A percentile compares a stretch with the other conserved stretches of the same genome.
These are phyloP conservation scores for Friedmanniomyces endolithicus DNA, from an alignment of 495 filamentous ascomycete genomes.

Conservation along the genomic window DNA sequence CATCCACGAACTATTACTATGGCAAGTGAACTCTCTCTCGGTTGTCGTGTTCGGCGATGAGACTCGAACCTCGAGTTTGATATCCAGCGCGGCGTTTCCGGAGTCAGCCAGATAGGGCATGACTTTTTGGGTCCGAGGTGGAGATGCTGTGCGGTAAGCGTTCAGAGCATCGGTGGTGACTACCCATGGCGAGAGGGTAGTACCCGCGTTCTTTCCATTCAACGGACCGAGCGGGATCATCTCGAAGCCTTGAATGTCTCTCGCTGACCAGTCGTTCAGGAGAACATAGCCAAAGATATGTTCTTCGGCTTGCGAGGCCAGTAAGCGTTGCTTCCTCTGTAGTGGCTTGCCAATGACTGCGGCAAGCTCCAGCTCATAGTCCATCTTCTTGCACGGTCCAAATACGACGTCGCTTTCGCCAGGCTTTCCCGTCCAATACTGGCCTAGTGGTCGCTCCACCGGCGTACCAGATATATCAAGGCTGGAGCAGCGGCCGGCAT, in stretches of 20 bases:
- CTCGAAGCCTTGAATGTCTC: conserved; percentile 80
- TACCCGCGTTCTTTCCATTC: conserved; percentile 27
- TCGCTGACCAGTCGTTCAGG: conserved; percentile 84
- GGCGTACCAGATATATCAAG: conserved; percentile 65
- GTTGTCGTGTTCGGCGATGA: neutral
- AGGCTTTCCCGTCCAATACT: conserved; percentile 18
- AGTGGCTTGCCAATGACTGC: conserved; percentile 18
- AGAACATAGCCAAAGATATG: conserved; percentile 76
- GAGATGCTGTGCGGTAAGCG: conserved; percentile 9
- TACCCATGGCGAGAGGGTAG: conserved; percentile 26
- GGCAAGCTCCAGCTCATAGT: conserved; percentile 27
- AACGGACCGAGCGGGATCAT: conserved; percentile 36
- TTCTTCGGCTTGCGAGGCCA: conserved; percentile 52
- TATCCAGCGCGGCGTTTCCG: conserved; percentile 5
- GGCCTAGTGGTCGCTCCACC: conserved; percentile 24
- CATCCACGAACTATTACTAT: conserved; percentile 19
- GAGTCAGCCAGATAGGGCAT: conserved; percentile 6
- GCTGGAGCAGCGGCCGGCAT: conserved; percentile 71
- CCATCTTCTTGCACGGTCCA: conserved; percentile 21
- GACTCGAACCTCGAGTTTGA: conserved; percentile 7
- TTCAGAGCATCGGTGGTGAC: conserved; percentile 23
- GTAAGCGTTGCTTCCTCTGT: conserved; percentile 8
- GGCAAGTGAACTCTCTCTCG: neutral
- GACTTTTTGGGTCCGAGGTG: neutral
- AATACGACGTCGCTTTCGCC: conserved; percentile 18